Evolutionary conservation across 2,329 filamentous ascomycete species (phyloP).

Genomic region (Penicillium frequentans): DNA sequence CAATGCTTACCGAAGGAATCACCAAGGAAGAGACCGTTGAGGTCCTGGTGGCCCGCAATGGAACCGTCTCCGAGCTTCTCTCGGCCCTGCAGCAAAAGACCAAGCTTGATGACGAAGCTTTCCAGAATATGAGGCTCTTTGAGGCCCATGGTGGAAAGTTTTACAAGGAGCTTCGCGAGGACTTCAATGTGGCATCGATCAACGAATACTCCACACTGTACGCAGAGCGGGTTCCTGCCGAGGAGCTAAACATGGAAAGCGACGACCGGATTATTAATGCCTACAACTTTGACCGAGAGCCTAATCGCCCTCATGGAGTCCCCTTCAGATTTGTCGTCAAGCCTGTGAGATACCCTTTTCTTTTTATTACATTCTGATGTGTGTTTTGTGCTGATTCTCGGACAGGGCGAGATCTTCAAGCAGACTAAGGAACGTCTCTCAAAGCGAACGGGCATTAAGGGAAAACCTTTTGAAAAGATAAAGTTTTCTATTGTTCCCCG

Average conservation of each 20-base stretch:
- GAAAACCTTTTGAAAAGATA: slow-evolving; percentile 98
- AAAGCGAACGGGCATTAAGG: slow-evolving; percentile 89
- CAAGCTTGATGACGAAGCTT: slow-evolving; percentile 73
- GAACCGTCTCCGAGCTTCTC: slow-evolving; percentile 75
- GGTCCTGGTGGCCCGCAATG: slow-evolving; percentile 83
- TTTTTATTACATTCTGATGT: not conserved
- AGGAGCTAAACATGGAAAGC: slow-evolving; percentile 63
- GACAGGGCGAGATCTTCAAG: slow-evolving; percentile 76
- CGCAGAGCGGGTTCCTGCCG: slow-evolving; percentile 76
- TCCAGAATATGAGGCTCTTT: slow-evolving; percentile 73
- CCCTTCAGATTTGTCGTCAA: slow-evolving; percentile 89
- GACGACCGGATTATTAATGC: slow-evolving; percentile 70
- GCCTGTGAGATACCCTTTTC: slow-evolving; percentile 58
- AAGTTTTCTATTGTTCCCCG: slow-evolving; percentile 84
- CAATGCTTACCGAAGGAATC: slow-evolving; percentile 84
- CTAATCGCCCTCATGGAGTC: slow-evolving; percentile 77
- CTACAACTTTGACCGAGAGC: slow-evolving; percentile 92
- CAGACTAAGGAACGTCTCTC: slow-evolving; percentile 95
- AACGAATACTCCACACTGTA: slow-evolving; percentile 83
- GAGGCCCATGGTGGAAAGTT: slow-evolving; percentile 82
- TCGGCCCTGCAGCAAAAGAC: slow-evolving; percentile 76
- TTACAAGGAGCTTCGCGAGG: slow-evolving; percentile 71
- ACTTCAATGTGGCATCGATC: slow-evolving; percentile 74
- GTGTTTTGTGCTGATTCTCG: slow-evolving; percentile 13
- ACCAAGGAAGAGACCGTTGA: slow-evolving; percentile 86